Evolutionary conservation across 768 basidiomycete genomes (phyloP), one percentile per base, ranked within the genome.

Genomic region (Calocera viscosa): DNA sequence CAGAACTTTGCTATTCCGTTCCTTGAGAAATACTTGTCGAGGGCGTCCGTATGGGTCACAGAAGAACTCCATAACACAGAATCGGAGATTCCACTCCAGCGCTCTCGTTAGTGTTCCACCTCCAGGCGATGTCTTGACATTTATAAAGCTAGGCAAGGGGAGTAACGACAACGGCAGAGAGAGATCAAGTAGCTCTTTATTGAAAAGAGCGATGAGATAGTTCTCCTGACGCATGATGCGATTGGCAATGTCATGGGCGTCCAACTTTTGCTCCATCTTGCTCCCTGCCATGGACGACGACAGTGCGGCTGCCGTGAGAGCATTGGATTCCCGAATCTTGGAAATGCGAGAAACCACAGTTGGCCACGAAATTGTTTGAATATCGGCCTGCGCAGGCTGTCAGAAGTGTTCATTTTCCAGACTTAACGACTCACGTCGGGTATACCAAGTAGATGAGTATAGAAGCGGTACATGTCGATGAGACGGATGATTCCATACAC

Each of bases 181-280:
- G 24, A 98, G 81, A 76, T 99, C 90, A 64, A 99, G 80, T 2
- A 98, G 76, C 69, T 96, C 93, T 75, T 97, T 98, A 78, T 98
- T 99, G 77, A 99, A 96, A 22, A 99, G 77, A 0, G 96, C 94
- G 67, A 98, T 96, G 64, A 99, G 82, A 74, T 98, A 99, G 77
- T 99, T 99, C 74, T 98, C 96, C 75, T 97, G 92, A 34, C 96
- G 84, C 85, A 99, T 84, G 72, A 99, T 97, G 64, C 96, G 88
- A 74, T 97, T 98, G 2, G 95, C 95, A 65, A 98, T 86, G 76
- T 98, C 95, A 74, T 99, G 96, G 1, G 95, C 96, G 71, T 99
- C 96, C 7, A 99, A 84, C 74, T 91, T 91, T 60, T 72, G 34
- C 70, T 85, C 83, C 0, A 80, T 78, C 63, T 76, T 79, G 63